Evolutionary conservation across 768 basidiomycete species (phyloP).

Genomic region (Suillus clintonianus): DNA sequence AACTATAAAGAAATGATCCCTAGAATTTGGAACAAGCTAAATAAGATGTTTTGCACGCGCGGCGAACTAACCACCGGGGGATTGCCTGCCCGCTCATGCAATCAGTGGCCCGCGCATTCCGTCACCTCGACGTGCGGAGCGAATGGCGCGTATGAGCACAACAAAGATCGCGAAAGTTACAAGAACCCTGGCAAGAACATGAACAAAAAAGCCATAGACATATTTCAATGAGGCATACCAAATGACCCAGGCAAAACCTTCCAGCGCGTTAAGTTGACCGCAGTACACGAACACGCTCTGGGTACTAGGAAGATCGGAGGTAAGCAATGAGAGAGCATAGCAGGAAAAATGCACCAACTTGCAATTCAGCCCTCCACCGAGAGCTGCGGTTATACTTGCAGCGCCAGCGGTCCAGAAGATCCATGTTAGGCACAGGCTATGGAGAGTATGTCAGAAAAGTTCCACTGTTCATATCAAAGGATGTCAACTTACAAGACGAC

Average conservation of each 20-base stretch:
- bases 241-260: constrained; percentile 75
- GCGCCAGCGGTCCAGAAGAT: constrained; percentile 78
- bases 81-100: constrained; percentile 16
- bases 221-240: constrained; percentile 48
- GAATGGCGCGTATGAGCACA: constrained; percentile 61
- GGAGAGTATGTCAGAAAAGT: background rate
- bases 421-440: constrained; percentile 70
- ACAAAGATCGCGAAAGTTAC: constrained; percentile 61
- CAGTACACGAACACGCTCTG: constrained; percentile 60
- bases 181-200: constrained; percentile 51
- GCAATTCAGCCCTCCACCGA: constrained; percentile 76
- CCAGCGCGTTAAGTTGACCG: constrained; percentile 73
- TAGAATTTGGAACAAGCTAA: background rate
- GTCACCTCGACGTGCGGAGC: constrained; percentile 63
- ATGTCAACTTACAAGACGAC: constrained; percentile 54
- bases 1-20: background rate
- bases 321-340: background rate
- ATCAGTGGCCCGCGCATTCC: constrained; percentile 62
- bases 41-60: background rate
- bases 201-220: background rate
- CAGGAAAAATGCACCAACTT: constrained; percentile 37
- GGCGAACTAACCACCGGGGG: background rate
- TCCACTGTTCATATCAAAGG: constrained; percentile 2
- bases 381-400: constrained; percentile 62
- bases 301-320: constrained; percentile 24